These are phyloP conservation scores for Miamiensis avidus DNA, from an alignment of 169 alveolate genomes.

Conservation along the genomic window DNA sequence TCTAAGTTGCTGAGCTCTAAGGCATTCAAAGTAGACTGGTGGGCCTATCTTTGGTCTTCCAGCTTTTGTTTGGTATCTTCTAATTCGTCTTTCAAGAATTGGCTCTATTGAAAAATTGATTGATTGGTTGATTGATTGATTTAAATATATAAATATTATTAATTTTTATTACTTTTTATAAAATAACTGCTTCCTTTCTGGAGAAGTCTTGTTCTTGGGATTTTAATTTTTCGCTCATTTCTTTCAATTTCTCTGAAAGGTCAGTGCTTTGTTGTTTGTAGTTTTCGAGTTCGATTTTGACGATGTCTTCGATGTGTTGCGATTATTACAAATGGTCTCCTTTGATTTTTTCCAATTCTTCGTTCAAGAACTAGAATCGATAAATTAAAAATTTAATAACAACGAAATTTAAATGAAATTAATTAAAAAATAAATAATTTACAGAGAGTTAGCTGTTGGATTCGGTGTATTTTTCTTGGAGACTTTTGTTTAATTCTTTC, in stretches of 20 bases:
- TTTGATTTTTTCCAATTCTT: neutral
- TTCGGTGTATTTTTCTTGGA: too few relatives aligned
- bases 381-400: too few relatives aligned
- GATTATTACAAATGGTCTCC: neutral
- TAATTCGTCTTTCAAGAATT: constrained; percentile 46
- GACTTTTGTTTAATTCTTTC: constrained; percentile 20
- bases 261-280: constrained; percentile 8
- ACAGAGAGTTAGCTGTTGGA: too few relatives aligned
- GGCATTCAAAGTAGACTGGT: constrained; percentile 41
- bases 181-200: constrained; percentile 51
- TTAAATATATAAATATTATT: constrained; percentile 59
- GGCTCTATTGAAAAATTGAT: constrained; percentile 64
- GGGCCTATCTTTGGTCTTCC: constrained; percentile 51
- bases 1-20: constrained; percentile 33
- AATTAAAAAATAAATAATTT: too few relatives aligned
- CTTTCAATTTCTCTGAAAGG: constrained; percentile 26
- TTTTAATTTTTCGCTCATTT: too few relatives aligned
- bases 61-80: constrained; percentile 55
- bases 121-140: constrained; percentile 54
- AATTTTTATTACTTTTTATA: constrained; percentile 40
- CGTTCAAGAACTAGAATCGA: too few relatives aligned
- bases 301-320: too few relatives aligned
- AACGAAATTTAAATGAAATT: too few relatives aligned
- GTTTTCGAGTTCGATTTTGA: neutral
- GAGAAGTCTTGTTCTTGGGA: constrained; percentile 58